Base-by-base conservation (phyloP, 192 early-diverging fungal species). In the Chytriomyces hyalinus region DNA sequence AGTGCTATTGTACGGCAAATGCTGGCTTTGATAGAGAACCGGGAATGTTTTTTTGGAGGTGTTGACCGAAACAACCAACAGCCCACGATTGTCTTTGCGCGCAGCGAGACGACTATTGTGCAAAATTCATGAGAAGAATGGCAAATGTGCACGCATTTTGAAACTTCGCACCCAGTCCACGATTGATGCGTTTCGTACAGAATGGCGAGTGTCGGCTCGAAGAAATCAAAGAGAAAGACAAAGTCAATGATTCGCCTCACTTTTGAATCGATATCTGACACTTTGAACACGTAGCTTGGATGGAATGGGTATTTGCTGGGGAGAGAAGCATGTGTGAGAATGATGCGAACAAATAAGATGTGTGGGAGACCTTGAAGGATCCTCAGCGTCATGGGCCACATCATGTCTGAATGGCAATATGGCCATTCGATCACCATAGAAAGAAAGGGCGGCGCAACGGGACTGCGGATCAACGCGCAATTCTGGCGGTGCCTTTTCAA, bases 191-290 rank as follows among this genome's bases (percentile, higher is more conserved):
- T 84, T 81, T 97, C 93, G 80, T 93, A 97, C 70, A 99, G 83
- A 74, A 99, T 93, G 0, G 94, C 96, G 43, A 99, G 86, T 7
- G 95, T 97, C 5, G 97, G 97, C 79, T 96, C 95, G 60, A 94
- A 87, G 65, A 94, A 99, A 44, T 93, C 97, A 65, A 93, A 80
- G 46, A 99, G 86, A 72, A 99, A 99, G 1, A 83, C 90, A 88
- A 96, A 91, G 68, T 99, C 97, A 50, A 93, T 90, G 0, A 99
- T 88, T 61, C 93, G 92, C 62, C 90, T 87, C 68, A 97, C 89
- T 61, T 67, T 65, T 0, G 71, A 48, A 53, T 87, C 85, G 70
- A 89, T 82, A 3, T 77, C 80, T 2, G 78, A 76, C 6, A 78
- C 48, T 1, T 72, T 65, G 46, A 87, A 60, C 15, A 87, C 86